These are phyloP conservation scores for Truncatella angustata DNA, from an alignment of 2,329 filamentous ascomycete genomes.

Conservation along the genomic window DNA sequence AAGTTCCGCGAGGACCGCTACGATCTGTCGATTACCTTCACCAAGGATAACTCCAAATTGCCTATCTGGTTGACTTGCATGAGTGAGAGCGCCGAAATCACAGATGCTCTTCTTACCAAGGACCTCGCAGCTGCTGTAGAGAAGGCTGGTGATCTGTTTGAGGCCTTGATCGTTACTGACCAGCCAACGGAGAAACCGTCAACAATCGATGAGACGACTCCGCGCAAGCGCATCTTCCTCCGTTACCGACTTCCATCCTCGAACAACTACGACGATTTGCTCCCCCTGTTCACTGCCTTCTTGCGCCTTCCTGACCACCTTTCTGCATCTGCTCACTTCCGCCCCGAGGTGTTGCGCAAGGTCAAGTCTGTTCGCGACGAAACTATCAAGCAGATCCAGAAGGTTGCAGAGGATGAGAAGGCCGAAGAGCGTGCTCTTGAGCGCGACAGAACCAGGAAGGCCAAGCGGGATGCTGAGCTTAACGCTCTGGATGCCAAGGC, in stretches of 20 bases:
- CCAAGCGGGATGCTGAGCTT: constrained; percentile 82
- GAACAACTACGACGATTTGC: constrained; percentile 62
- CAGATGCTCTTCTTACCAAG: constrained; percentile 80
- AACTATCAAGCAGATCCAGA: constrained; percentile 75
- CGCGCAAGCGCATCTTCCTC: constrained; percentile 84
- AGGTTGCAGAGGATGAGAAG: constrained; percentile 75
- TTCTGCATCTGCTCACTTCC: constrained; percentile 76
- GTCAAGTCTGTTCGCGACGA: constrained; percentile 78
- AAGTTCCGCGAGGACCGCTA: constrained; percentile 87
- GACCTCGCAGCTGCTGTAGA: constrained; percentile 80
- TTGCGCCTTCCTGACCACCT: constrained; percentile 82
- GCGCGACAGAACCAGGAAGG: constrained; percentile 76
- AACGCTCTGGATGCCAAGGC: constrained; percentile 76
- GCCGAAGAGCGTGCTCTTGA: constrained; percentile 73
- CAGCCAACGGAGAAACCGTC: constrained; percentile 84
- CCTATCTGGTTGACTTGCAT: constrained; percentile 90
- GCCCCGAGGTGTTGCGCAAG: constrained; percentile 84
- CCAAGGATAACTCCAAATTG: constrained; percentile 89
- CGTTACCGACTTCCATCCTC: constrained; percentile 67
- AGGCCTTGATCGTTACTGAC: constrained; percentile 86
- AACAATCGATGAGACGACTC: constrained; percentile 81
- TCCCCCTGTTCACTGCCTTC: constrained; percentile 78
- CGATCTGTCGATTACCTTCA: constrained; percentile 87
- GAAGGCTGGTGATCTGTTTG: constrained; percentile 74
- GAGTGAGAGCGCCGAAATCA: constrained; percentile 96